Base-by-base conservation (phyloP, 768 basidiomycete species). In the Pisolithus tinctorius region DNA sequence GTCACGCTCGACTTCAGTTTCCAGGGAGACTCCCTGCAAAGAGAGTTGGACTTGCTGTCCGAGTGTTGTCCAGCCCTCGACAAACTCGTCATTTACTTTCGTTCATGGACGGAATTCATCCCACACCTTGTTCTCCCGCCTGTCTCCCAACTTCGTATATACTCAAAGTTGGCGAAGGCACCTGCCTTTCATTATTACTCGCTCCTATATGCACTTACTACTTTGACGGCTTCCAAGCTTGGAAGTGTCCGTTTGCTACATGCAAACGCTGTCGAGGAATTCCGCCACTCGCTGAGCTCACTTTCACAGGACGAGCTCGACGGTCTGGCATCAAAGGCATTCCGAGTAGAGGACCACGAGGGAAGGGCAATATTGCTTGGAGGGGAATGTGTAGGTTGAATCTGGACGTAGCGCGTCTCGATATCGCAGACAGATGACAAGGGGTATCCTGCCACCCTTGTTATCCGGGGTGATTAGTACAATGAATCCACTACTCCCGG, bases 1-100 rank as follows among this genome's bases (percentile, higher is more conserved):
- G 58, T 66, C 37, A 56, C 55, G 10, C 58, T 66, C 26, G 64
- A 65, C 29, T 62, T 60, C 45, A 62, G 60, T 52, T 60, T 60
- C 48, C 46, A 52, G 6, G 60, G 58, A 3, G 63, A 64, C 8
- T 42, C 52, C 16, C 38, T 66, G n/a, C 63, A 62, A 43, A 54
- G 51, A 4, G 65, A 66, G 31, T 54, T 65, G 26, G 50, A 60
- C 46, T 29, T 65, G 8, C 53, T 65, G 13, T 48, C 65, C 9
- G 65, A 64, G 45, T 60, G 54, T 43, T 65, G 63, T 47, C 38
- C 44, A 6, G 47, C 45, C 9, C 55, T 65, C 36, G 57, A 65
- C 23, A 64, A 54, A 29, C 58, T 65, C n/a, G 48, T 64, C 9
- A 57, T 65, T 36, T 60, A 58, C 45, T 48, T 65, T 42, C 60